phyloP scores from a whole-genome alignment of 495 filamentous ascomycete genomes.

The Trichoderma asperelloides region DNA sequence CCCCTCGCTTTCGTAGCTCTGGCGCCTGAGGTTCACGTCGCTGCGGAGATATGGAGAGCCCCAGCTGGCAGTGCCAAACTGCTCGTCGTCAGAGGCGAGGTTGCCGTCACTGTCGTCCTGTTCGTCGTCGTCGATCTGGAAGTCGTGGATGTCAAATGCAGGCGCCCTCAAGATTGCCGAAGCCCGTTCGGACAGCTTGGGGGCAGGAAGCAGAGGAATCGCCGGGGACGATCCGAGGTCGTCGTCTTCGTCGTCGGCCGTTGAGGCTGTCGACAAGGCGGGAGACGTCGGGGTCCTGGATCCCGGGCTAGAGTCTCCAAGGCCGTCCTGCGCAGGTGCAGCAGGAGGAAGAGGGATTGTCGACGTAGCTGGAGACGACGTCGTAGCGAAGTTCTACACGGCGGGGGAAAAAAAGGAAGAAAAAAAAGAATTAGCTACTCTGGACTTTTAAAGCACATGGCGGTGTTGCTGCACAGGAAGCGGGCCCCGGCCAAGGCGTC shows the following conservation, averaged over 20 bases:
- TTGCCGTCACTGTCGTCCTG: conserved; percentile 19
- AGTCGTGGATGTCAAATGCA: conserved; percentile 18
- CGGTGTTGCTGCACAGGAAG: conserved; percentile 8
- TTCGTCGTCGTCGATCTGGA: conserved; percentile 7
- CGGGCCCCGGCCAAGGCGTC: background rate
- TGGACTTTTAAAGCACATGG: conserved; percentile 1
- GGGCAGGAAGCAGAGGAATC: conserved; percentile 43
- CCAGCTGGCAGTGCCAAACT: conserved; percentile 60
- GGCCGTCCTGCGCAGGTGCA: conserved; percentile 43
- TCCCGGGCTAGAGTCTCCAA: conserved; percentile 20
- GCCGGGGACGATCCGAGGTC: conserved; percentile 37
- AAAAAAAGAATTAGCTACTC: conserved; percentile 8
- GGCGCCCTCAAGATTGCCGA: conserved; percentile 41
- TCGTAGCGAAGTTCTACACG: conserved; percentile 28
- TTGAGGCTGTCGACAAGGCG: conserved; percentile 44
- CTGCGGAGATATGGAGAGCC: conserved; percentile 62
- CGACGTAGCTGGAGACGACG: conserved; percentile 39
- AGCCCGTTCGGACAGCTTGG: conserved; percentile 38
- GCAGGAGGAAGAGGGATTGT: conserved; percentile 35
- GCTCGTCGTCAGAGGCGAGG: conserved; percentile 23
- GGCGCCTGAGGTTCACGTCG: conserved; percentile 35
- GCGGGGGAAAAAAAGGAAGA: conserved; percentile 11
- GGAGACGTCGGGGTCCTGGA: conserved; percentile 27
- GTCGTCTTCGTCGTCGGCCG: conserved; percentile 37
- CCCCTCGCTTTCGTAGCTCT: conserved; percentile 40